Percentiles rank a stretch among this genome's conserved stretches.
Conservation (phyloP, 179 eudicot species). For the Dionaea muscipula region DNA sequence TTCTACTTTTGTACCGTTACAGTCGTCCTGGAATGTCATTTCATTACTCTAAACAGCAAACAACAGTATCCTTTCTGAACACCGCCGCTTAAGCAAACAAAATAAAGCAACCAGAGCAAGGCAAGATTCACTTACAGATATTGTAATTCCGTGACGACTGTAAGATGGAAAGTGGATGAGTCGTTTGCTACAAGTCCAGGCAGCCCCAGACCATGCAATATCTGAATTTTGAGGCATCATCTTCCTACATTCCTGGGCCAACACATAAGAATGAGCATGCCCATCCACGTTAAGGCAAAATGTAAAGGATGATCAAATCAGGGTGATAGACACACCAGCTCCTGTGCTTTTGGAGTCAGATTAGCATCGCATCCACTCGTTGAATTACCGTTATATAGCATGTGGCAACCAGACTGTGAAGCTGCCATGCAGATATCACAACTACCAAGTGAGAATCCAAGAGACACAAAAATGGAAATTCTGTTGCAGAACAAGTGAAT, state of each 20-base stretch:
- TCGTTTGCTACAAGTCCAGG: slow-evolving; percentile 31
- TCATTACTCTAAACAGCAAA: too few species aligned
- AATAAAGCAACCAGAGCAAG: neutral
- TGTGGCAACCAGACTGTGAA: slow-evolving; percentile 2
- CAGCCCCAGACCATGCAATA: slow-evolving; percentile 33
- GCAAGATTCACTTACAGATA: slow-evolving; percentile 18
- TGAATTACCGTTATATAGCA: slow-evolving; percentile 3
- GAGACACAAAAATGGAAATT: neutral
- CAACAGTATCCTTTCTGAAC: too few species aligned
- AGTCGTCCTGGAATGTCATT: too few species aligned
- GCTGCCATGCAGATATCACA: slow-evolving; percentile 6
- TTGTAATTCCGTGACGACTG: slow-evolving; percentile 17
- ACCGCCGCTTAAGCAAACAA: neutral
- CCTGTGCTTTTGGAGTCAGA: slow-evolving; percentile 9
- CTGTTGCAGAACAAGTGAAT: neutral
- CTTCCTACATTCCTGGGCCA: slow-evolving; percentile 20
- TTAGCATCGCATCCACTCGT: slow-evolving; percentile 4
- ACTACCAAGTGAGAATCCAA: slow-evolving; percentile 6
- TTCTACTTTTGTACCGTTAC: too few species aligned
- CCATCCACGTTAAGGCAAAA: neutral
- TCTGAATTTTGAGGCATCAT: slow-evolving; percentile 19
- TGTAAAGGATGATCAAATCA: neutral
- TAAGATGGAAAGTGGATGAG: slow-evolving; percentile 36
- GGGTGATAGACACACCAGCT: slow-evolving; percentile 13
- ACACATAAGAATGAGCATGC: slow-evolving; percentile 3